phyloP scores from a whole-genome alignment of 148 eudicot species.

The Rhododendron molle region DNA sequence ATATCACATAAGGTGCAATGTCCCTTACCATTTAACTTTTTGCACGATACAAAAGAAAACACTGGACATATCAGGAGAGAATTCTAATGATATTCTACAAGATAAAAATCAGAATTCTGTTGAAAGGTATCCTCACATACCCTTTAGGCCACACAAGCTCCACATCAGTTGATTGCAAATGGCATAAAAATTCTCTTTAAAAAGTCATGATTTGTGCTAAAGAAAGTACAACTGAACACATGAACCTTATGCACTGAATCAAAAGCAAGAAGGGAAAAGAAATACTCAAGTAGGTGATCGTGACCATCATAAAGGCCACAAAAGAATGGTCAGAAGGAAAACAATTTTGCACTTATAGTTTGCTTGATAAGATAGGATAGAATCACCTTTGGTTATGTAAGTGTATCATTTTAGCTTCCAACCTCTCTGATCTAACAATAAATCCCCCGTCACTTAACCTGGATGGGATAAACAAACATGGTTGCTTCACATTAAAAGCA shows the following conservation, averaged over 20 bases:
- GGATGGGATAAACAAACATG: slow-evolving; percentile 12
- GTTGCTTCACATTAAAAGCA: neutral
- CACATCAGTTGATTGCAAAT: neutral
- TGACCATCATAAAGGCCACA: neutral
- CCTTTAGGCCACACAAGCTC: neutral
- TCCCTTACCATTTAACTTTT: neutral
- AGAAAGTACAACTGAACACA: neutral
- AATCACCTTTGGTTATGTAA: slow-evolving; percentile 59
- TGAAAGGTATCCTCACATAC: neutral
- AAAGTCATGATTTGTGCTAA: neutral
- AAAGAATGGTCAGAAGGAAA: neutral
- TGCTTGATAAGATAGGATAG: neutral
- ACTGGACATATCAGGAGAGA: neutral
- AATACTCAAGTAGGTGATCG: neutral
- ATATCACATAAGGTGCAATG: neutral
- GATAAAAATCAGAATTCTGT: neutral
- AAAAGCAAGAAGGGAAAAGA: neutral
- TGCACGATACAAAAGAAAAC: neutral
- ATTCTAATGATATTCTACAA: neutral
- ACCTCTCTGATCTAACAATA: slow-evolving; percentile 77
- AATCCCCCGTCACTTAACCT: slow-evolving; percentile 62
- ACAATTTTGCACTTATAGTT: slow-evolving; percentile 4
- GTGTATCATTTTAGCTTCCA: slow-evolving; percentile 56
- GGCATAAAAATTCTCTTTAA: neutral
- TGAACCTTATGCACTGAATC: neutral